phyloP scores from a whole-genome alignment of 192 early-diverging fungal species.

The Geosiphon pyriformis region DNA sequence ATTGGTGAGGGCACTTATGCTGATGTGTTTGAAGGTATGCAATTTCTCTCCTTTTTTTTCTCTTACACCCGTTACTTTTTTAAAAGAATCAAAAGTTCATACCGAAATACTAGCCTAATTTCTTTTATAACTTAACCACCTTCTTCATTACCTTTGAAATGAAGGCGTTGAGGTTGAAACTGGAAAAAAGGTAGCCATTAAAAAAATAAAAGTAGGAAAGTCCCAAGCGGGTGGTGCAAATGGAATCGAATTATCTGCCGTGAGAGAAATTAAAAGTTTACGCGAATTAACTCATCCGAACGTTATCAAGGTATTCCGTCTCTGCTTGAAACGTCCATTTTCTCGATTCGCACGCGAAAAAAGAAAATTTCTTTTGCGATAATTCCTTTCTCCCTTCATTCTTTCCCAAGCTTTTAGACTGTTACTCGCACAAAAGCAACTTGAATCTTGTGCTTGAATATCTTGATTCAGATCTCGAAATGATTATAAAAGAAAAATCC shows the following conservation, averaged over 20 bases:
- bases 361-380: too few relatives aligned
- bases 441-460: slow-evolving; percentile 93
- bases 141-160: neutral
- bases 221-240: slow-evolving; percentile 59
- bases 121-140: neutral
- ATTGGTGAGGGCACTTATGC: slow-evolving; percentile 97
- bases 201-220: slow-evolving; percentile 93
- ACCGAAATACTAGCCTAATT: neutral
- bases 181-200: slow-evolving; percentile 82
- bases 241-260: slow-evolving; percentile 92
- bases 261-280: slow-evolving; percentile 90
- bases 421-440: slow-evolving; percentile 86
- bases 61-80: neutral
- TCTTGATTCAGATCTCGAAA: slow-evolving; percentile 91
- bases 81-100: neutral
- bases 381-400: too few relatives aligned
- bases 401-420: slow-evolving; percentile 90
- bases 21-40: slow-evolving; percentile 77
- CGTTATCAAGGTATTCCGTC: slow-evolving; percentile 66
- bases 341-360: too few relatives aligned
- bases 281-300: slow-evolving; percentile 93
- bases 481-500: slow-evolving; percentile 90
- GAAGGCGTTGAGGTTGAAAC: slow-evolving; percentile 53
- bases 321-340: too few relatives aligned
- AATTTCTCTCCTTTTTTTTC: neutral